A percentile compares a stretch with the other conserved stretches of the same genome.
Evolutionary conservation across 352 stramenopile genomes (phyloP).

Genomic region (Globisporangium alternatum): DNA sequence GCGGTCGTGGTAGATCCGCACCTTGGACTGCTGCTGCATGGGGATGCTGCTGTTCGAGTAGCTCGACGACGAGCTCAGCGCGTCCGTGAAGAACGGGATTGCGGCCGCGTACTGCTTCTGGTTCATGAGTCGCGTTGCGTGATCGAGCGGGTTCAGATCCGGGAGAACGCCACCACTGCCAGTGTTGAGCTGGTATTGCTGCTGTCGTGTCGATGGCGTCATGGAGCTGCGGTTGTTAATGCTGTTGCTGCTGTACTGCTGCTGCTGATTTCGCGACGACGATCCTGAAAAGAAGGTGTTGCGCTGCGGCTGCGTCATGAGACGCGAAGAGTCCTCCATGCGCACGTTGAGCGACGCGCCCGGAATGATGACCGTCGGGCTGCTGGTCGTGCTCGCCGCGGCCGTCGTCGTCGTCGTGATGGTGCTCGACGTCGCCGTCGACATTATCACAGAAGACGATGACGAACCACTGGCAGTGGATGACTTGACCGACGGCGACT

Average conservation of each 20-base stretch:
- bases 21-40: slow-evolving; percentile 26
- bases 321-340: background rate
- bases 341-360: slow-evolving; percentile 14
- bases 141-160: slow-evolving; percentile 26
- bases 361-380: slow-evolving; percentile 7
- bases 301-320: background rate
- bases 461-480: background rate
- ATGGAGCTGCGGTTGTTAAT: background rate
- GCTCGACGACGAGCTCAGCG: slow-evolving; percentile 28
- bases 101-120: slow-evolving; percentile 57
- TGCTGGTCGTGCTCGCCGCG: slow-evolving; percentile 6
- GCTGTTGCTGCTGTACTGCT: background rate
- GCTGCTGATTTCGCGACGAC: background rate
- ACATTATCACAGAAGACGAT: background rate
- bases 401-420: slow-evolving; percentile 13
- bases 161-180: slow-evolving; percentile 4
- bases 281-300: background rate
- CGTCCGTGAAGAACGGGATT: slow-evolving; percentile 55
- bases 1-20: slow-evolving; percentile 66
- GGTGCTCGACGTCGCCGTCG: slow-evolving; percentile 1
- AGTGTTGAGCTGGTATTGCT: slow-evolving; percentile 15
- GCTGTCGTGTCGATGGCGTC: slow-evolving; percentile 21
- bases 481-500: background rate
- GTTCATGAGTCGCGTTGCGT: slow-evolving; percentile 43
- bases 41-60: background rate